phyloP scores from a whole-genome alignment of 345 rosid genomes.

The Dovyalis caffra region DNA sequence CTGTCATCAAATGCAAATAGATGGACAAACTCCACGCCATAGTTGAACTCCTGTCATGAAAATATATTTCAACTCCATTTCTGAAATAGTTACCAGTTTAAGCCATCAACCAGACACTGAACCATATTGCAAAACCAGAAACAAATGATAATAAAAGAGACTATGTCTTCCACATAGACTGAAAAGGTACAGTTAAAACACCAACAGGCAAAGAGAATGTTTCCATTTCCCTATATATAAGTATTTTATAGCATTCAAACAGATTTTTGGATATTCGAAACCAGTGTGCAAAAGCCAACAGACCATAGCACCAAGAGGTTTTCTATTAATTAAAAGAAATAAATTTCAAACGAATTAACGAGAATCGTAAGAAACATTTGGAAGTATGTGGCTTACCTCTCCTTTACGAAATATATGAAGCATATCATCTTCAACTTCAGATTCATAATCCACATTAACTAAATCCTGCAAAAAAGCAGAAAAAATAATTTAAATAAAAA shows the following conservation, averaged over 20 bases:
- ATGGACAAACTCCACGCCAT: conserved; percentile 77
- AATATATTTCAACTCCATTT: conserved; percentile 13
- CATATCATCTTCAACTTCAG: conserved; percentile 86
- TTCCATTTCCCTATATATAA: neutral
- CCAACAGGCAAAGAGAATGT: neutral
- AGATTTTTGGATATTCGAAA: neutral
- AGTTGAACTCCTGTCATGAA: conserved; percentile 69
- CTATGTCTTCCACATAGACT: neutral
- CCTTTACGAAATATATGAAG: conserved; percentile 85
- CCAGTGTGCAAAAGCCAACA: neutral
- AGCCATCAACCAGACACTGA: neutral
- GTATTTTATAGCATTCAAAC: neutral
- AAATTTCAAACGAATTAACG: neutral
- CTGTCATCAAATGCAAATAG: conserved; percentile 55
- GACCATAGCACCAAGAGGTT: neutral
- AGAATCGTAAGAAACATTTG: neutral
- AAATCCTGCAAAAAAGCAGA: conserved; percentile 44
- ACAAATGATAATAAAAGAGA: neutral
- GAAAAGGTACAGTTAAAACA: neutral
- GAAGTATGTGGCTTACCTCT: conserved; percentile 47
- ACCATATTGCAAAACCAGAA: neutral
- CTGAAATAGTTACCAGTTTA: conserved; percentile 7
- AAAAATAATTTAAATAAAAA: conserved; percentile 15
- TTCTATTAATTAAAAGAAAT: neutral
- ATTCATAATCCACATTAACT: conserved; percentile 71